A percentile compares a stretch with the other conserved stretches of the same genome.
Evolutionary conservation across 192 early-diverging fungal species (phyloP).

Genomic region (Coemansia sp.): DNA sequence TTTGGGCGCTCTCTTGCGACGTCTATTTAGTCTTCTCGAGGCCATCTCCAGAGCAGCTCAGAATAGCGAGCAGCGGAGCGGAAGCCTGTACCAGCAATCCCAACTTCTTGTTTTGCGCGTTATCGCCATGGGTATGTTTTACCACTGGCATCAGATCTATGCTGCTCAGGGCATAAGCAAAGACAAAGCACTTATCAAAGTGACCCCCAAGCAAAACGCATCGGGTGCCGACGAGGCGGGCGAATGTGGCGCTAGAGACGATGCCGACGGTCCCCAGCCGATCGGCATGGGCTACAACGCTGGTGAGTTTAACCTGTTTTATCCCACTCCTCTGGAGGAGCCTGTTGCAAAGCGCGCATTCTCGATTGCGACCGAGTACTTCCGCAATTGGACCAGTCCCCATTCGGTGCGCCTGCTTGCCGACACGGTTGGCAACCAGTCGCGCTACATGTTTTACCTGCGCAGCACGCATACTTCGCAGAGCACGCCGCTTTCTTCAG

Average conservation of each 20-base stretch:
- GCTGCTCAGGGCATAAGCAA: constrained; percentile 40
- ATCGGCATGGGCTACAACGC: constrained; percentile 35
- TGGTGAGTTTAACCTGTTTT: constrained; percentile 38
- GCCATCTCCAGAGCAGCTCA: constrained; percentile 63
- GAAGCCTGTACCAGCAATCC: constrained; percentile 73
- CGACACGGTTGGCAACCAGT: constrained; percentile 49
- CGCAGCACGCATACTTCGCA: constrained; percentile 52
- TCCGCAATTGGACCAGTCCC: constrained; percentile 46
- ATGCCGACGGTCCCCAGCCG: constrained; percentile 18
- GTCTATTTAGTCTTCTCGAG: constrained; percentile 72
- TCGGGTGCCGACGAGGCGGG: constrained; percentile 9
- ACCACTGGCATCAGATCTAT: constrained; percentile 77
- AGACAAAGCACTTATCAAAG: constrained; percentile 34
- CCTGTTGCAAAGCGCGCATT: constrained; percentile 55
- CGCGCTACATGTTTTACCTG: constrained; percentile 37
- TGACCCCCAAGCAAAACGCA: background rate
- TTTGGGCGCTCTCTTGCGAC: constrained; percentile 65
- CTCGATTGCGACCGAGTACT: constrained; percentile 42
- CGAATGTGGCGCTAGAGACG: constrained; percentile 25
- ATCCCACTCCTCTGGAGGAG: constrained; percentile 51
- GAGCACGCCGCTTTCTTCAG: constrained; percentile 32
- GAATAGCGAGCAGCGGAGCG: constrained; percentile 25
- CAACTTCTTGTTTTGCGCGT: constrained; percentile 83
- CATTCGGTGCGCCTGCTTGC: constrained; percentile 42
- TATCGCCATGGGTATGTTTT: constrained; percentile 81